These are phyloP conservation scores for Citrullus colocynthis DNA, from an alignment of 306 rosid species.

Conservation along the genomic window DNA sequence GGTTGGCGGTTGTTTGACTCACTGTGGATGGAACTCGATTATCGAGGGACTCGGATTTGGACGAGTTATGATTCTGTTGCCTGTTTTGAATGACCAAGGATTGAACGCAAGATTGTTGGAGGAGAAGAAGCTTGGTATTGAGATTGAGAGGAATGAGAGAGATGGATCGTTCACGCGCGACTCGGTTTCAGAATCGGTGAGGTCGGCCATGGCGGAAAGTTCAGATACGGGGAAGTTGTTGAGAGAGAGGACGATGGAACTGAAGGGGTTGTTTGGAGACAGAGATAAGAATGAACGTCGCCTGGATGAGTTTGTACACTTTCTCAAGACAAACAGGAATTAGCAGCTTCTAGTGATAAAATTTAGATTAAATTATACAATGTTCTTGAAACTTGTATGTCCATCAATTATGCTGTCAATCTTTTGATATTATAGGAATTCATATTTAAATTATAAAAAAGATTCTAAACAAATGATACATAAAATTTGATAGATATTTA, in stretches of 20 bases:
- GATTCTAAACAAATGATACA: no score
- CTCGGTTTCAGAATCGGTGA: slow-evolving; percentile 22
- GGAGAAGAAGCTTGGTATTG: slow-evolving; percentile 19
- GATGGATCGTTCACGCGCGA: slow-evolving; percentile 27
- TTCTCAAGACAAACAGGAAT: slow-evolving; percentile 9
- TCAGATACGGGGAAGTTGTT: slow-evolving; percentile 9
- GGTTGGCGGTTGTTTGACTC: slow-evolving; percentile 31
- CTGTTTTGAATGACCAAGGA: slow-evolving; percentile 30
- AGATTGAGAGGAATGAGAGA: slow-evolving; percentile 21
- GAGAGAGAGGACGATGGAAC: slow-evolving; percentile 12
- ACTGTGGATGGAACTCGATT: slow-evolving; percentile 42
- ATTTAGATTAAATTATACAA: not conserved
- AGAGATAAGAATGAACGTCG: not conserved
- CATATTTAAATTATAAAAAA: no score
- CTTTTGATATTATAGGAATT: no score
- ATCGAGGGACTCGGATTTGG: slow-evolving; percentile 31
- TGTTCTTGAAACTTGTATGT: no score
- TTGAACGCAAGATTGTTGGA: slow-evolving; percentile 25
- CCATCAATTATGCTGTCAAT: no score
- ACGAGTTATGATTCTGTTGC: slow-evolving; percentile 24
- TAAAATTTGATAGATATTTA: no score
- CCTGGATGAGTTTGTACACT: slow-evolving; percentile 8
- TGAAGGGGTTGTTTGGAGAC: slow-evolving; percentile 24
- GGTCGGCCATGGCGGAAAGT: slow-evolving; percentile 26
- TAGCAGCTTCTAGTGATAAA: not conserved